Percentiles rank a stretch among this genome's conserved stretches.
Evolutionary conservation across 257 asterid species (phyloP).

Genomic region (Anisodus tanguticus): DNA sequence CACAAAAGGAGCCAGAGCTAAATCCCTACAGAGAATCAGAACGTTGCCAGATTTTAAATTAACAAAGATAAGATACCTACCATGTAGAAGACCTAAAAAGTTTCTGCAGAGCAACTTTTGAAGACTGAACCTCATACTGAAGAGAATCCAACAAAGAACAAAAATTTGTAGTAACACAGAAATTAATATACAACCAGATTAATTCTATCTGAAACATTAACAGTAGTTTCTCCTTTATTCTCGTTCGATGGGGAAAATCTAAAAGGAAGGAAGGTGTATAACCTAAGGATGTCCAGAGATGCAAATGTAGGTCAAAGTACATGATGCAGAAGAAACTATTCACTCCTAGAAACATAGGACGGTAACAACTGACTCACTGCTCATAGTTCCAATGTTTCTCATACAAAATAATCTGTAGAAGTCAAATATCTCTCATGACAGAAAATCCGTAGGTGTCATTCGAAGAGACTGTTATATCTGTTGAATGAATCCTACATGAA

Average conservation of each 20-base stretch:
- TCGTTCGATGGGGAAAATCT: neutral
- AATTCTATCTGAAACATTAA: neutral
- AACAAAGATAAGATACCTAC: neutral
- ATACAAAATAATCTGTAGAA: neutral
- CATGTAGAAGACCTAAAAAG: neutral
- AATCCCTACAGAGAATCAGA: slow-evolving; percentile 60
- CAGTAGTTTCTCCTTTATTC: neutral
- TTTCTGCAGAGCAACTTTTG: neutral
- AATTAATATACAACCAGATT: slow-evolving; percentile 14
- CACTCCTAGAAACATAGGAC: neutral
- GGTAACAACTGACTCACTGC: neutral
- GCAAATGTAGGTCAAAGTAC: neutral
- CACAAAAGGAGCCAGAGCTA: slow-evolving; percentile 90
- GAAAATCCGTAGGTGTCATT: neutral
- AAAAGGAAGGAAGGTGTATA: neutral
- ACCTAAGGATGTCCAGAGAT: slow-evolving; percentile 1
- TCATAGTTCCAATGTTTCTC: slow-evolving; percentile 7
- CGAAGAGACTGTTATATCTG: neutral
- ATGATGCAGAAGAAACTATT: neutral
- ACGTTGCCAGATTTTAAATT: neutral
- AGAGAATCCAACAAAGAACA: neutral
- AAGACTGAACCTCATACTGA: neutral
- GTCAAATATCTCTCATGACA: neutral
- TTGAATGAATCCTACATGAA: slow-evolving; percentile 5
- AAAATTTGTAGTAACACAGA: neutral